Evolutionary conservation across 2,329 filamentous ascomycete genomes (phyloP).

Genomic region (Huntiella bhutanensis): DNA sequence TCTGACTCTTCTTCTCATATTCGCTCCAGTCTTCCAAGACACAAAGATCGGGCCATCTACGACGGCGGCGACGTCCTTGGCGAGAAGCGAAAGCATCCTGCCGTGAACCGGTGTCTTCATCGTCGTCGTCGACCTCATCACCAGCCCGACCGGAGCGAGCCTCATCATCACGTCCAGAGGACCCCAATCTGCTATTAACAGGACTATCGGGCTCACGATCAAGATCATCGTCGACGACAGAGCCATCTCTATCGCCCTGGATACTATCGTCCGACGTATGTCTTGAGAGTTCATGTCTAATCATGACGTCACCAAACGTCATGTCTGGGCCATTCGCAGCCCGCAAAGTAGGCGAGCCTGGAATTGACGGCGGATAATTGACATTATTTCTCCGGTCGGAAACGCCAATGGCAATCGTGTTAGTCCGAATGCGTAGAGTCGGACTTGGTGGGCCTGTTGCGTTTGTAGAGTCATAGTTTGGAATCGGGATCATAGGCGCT

Average conservation of each 20-base stretch:
- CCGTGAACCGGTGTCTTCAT: constrained; percentile 15
- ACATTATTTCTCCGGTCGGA: constrained; percentile 31
- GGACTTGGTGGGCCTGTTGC: constrained; percentile 28
- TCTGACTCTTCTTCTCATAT: constrained; percentile 75
- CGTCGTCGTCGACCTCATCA: constrained; percentile 44
- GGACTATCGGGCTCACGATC: constrained; percentile 46
- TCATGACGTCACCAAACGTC: constrained; percentile 50
- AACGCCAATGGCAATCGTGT: not conserved
- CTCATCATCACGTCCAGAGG: constrained; percentile 22
- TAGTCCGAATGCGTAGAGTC: constrained; percentile 21
- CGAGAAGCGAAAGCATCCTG: constrained; percentile 3
- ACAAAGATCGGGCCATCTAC: constrained; percentile 69
- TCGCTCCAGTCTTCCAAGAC: constrained; percentile 77
- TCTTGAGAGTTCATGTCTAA: constrained; percentile 37
- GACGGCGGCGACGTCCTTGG: constrained; percentile 27
- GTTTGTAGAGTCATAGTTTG: constrained; percentile 23
- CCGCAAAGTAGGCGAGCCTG: constrained; percentile 38
- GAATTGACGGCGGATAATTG: constrained; percentile 51
- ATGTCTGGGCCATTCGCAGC: constrained; percentile 31
- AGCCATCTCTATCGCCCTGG: constrained; percentile 10
- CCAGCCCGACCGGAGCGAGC: constrained; percentile 23
- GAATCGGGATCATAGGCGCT: constrained; percentile 14
- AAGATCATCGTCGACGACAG: constrained; percentile 68
- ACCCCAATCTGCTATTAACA: constrained; percentile 2
- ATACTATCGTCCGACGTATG: constrained; percentile 10